Evolutionary conservation across 495 filamentous ascomycete genomes (phyloP), one percentile per base, ranked within the genome.

Genomic region (Pseudoneurospora amorphoporcata): DNA sequence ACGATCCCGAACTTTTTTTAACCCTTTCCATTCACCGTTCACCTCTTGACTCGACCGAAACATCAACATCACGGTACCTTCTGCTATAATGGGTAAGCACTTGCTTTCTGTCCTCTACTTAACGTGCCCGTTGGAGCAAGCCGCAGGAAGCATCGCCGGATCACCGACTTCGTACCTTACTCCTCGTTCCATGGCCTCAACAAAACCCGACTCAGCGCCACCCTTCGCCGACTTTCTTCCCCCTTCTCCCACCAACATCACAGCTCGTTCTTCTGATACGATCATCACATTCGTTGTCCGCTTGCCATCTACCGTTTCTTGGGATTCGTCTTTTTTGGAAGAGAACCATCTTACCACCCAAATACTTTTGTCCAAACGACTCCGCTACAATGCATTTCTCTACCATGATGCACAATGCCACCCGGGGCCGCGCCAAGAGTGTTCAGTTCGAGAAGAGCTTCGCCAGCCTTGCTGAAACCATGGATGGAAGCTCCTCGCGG

Each of bases 61-160:
- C 32, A 65, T 65, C 29, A 47, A 69, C 71, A 38, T 65, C 65
- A 42, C 73, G 68, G 41, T 69, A 43, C 37, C 68, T 65, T 65
- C 70, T 75, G 69, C 83, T 82, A 72, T 79, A 80, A 86, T 85
- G 83, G 84, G 84, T 85, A 86, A 85, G 83, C 80, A 76, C 79
- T 78, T 79, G 76, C 79, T 76, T 74, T 77, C 73, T 76, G 58
- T 78, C 80, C 68, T 70, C 70, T 74, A 72, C 70, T 77, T 39
- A 77, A 77, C 58, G 70, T 75, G 73, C 72, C 75, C 72, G 73
- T 74, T 77, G 79, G 70, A 73, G 47, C 70, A 74, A 76, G 72
- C 71, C 71, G 76, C 76, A 76, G 76, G 77, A 75, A 72, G 72
- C 73, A 77, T 77, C 77, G 72, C 77, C 70, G 70, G 72, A 72